Percentiles rank a stretch among this genome's conserved stretches.
These are phyloP conservation scores for Sporobolomyces phaffii DNA, from an alignment of 768 basidiomycete species.

Conservation along the genomic window DNA sequence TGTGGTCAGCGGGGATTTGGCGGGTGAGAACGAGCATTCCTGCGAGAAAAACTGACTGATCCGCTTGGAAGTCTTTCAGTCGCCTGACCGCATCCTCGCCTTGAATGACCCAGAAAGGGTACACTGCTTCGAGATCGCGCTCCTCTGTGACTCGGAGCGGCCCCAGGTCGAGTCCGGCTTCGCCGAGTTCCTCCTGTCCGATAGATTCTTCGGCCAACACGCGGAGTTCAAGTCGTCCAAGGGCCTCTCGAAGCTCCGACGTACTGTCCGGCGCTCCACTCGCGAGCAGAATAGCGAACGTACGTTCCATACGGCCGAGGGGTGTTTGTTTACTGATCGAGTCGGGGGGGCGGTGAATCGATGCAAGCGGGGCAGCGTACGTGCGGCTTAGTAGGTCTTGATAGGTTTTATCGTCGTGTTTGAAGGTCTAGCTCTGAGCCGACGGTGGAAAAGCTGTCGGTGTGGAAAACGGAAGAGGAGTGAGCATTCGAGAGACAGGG, in stretches of 20 bases:
- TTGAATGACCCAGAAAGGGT: slow-evolving; percentile 5
- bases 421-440: too few relatives aligned
- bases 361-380: not conserved
- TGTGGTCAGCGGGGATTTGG: too few relatives aligned
- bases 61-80: slow-evolving; percentile 3
- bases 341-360: not conserved
- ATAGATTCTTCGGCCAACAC: not conserved
- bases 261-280: not conserved
- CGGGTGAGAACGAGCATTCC: too few relatives aligned
- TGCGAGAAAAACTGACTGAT: not conserved
- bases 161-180: slow-evolving; percentile 24
- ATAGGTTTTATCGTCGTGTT: too few relatives aligned
- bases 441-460: too few relatives aligned
- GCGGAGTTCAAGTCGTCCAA: not conserved
- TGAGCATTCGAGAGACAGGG: too few relatives aligned
- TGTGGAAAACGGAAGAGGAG: too few relatives aligned
- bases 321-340: not conserved
- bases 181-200: slow-evolving; percentile 15
- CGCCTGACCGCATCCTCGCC: not conserved
- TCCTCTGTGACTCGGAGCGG: not conserved
- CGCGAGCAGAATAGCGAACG: slow-evolving; percentile 15
- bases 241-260: not conserved
- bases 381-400: too few relatives aligned
- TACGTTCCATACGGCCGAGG: slow-evolving; percentile 6
- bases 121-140: not conserved